phyloP scores from a whole-genome alignment of 805 yeast species.

The Yarrowia yakushimensis region DNA sequence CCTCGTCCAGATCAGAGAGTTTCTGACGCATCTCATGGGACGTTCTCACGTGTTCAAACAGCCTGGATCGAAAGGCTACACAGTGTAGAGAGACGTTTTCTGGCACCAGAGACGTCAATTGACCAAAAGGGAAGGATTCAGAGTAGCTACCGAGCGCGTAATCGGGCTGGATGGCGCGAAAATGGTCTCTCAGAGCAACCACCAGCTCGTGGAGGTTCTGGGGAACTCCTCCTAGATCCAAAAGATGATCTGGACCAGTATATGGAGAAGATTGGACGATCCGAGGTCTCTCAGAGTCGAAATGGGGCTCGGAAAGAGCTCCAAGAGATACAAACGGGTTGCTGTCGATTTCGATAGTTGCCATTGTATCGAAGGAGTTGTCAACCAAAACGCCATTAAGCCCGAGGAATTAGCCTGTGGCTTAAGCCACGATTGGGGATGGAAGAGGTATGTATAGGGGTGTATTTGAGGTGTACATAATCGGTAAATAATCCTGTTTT shows the following conservation, averaged over 20 bases:
- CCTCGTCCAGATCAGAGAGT: conserved; percentile 38
- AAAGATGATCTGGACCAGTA: background rate
- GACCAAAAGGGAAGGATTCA: background rate
- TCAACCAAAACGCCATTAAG: background rate
- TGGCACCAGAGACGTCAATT: background rate
- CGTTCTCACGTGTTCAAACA: conserved; percentile 35
- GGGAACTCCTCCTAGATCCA: background rate
- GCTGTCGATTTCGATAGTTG: conserved; percentile 2
- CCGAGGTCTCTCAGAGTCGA: background rate
- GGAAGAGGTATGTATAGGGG: too few species aligned
- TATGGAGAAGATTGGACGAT: conserved; percentile 7
- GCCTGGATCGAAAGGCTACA: conserved; percentile 40
- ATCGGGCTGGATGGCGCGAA: background rate
- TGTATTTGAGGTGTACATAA: too few species aligned
- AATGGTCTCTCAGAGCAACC: background rate
- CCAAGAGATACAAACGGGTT: background rate
- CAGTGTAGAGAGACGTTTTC: background rate
- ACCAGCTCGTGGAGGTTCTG: background rate
- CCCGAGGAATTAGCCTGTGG: too few species aligned
- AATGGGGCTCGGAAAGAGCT: background rate
- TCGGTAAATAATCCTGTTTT: too few species aligned
- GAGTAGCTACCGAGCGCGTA: background rate
- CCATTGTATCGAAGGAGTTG: too few species aligned
- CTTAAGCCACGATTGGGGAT: conserved; percentile 13
- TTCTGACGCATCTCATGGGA: conserved; percentile 35